A percentile compares a stretch with the other conserved stretches of the same genome.
These are phyloP conservation scores for Setaria italica DNA, from an alignment of 202 grass and related monocot genomes.

Conservation along the genomic window DNA sequence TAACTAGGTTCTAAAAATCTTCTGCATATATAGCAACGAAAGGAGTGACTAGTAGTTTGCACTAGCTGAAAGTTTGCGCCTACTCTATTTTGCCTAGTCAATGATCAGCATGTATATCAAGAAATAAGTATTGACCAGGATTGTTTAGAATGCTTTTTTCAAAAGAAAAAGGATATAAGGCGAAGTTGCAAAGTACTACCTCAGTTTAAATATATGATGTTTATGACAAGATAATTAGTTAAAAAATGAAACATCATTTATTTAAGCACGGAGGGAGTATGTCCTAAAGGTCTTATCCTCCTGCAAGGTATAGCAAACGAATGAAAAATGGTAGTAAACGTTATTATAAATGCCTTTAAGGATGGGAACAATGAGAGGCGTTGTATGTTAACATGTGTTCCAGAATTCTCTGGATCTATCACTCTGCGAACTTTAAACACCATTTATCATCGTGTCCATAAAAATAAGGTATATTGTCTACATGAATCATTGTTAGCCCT, in stretches of 20 bases:
- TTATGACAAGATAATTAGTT: no score
- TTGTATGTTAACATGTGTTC: not conserved
- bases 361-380: not conserved
- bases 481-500: conserved; percentile 13
- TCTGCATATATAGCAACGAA: not conserved
- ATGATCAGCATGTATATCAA: not conserved
- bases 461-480: not conserved
- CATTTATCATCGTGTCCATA: not conserved
- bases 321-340: not conserved
- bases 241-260: no score
- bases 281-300: not conserved
- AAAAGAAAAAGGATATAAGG: not conserved
- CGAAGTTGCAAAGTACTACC: not conserved
- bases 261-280: no score
- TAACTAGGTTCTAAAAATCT: not conserved
- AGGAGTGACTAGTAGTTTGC: not conserved
- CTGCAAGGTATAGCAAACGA: not conserved
- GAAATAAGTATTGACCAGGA: not conserved
- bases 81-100: not conserved
- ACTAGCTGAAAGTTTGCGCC: not conserved
- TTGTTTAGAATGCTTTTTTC: conserved; percentile 13
- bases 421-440: conserved; percentile 2
- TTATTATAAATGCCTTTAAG: not conserved
- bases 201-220: no score
- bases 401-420: not conserved